These are phyloP conservation scores for Plicaturopsis crispa DNA, from an alignment of 768 basidiomycete genomes.

Conservation along the genomic window DNA sequence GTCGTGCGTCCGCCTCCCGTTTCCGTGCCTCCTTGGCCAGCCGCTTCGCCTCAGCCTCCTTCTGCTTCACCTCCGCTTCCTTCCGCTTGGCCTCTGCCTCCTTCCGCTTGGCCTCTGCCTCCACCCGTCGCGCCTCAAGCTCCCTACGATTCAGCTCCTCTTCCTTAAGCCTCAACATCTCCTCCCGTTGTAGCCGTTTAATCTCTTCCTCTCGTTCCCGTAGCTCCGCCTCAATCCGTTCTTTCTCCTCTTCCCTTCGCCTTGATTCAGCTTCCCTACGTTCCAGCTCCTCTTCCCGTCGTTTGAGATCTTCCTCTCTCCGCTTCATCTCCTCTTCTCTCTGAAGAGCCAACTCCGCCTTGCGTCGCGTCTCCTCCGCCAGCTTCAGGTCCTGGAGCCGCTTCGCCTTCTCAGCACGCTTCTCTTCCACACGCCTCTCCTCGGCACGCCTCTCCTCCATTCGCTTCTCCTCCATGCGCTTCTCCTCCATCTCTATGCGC, in stretches of 20 bases:
- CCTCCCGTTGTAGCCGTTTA: slow-evolving; percentile 2
- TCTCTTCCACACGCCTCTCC: slow-evolving; percentile 10
- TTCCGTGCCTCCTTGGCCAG: slow-evolving; percentile 2
- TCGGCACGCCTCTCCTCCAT: slow-evolving; percentile 16
- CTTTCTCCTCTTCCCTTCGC: slow-evolving; percentile 11
- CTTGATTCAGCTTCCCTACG: slow-evolving; percentile 32
- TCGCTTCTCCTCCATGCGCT: slow-evolving; percentile 16
- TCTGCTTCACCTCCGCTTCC: slow-evolving; percentile 16
- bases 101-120: slow-evolving; percentile 16
- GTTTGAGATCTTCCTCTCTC: slow-evolving; percentile 17
- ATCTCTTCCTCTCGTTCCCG: slow-evolving; percentile 13
- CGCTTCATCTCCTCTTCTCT: slow-evolving; percentile 8
- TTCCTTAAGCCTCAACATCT: slow-evolving; percentile 6
- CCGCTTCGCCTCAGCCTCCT: slow-evolving; percentile 19
- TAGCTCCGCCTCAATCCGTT: slow-evolving; percentile 17
- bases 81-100: slow-evolving; percentile 12
- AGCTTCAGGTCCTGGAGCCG: slow-evolving; percentile 17
- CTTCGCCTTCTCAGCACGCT: slow-evolving; percentile 19
- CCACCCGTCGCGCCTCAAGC: slow-evolving; percentile 16
- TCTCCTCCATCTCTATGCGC: slow-evolving; percentile 16
- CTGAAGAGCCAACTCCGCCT: slow-evolving; percentile 6
- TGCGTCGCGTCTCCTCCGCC: slow-evolving; percentile 21
- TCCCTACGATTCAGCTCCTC: slow-evolving; percentile 13
- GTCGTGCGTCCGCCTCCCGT: no score
- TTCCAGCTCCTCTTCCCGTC: slow-evolving; percentile 13